phyloP scores from a whole-genome alignment of 371 early-diverging fungal genomes.

The Saksenaea oblongispora region DNA sequence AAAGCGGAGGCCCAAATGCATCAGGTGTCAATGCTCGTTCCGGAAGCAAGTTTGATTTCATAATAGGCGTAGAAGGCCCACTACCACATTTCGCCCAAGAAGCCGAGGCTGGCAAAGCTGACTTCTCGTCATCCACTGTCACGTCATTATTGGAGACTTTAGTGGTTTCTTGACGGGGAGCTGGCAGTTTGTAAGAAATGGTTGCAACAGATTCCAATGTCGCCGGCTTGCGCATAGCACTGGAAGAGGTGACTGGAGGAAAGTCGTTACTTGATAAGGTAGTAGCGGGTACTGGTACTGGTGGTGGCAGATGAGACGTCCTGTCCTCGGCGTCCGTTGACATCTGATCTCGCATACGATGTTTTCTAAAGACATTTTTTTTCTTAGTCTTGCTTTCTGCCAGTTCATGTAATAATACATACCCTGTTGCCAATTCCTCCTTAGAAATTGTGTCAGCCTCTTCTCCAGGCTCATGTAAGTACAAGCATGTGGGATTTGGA shows the following conservation, averaged over 20 bases:
- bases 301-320: not conserved
- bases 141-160: not conserved
- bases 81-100: conserved; percentile 61
- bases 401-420: conserved; percentile 12
- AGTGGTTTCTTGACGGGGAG: conserved; percentile 8
- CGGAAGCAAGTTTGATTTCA: conserved; percentile 32
- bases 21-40: conserved; percentile 45
- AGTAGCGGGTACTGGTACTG: not conserved
- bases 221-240: conserved; percentile 17
- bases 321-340: conserved; percentile 39
- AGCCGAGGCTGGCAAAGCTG: conserved; percentile 65
- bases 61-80: conserved; percentile 53
- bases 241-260: conserved; percentile 8
- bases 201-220: conserved; percentile 30
- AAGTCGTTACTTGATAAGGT: conserved; percentile 4
- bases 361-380: conserved; percentile 39
- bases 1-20: conserved; percentile 52
- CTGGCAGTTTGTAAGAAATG: conserved; percentile 22
- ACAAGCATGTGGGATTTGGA: conserved; percentile 92
- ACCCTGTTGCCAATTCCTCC: conserved; percentile 65
- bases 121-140: conserved; percentile 39
- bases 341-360: conserved; percentile 59
- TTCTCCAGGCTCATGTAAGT: conserved; percentile 94
- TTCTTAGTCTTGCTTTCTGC: too few species aligned
- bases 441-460: conserved; percentile 78